Conservation (phyloP, 2,329 filamentous ascomycete species). For the Paecilomyces formosus region DNA sequence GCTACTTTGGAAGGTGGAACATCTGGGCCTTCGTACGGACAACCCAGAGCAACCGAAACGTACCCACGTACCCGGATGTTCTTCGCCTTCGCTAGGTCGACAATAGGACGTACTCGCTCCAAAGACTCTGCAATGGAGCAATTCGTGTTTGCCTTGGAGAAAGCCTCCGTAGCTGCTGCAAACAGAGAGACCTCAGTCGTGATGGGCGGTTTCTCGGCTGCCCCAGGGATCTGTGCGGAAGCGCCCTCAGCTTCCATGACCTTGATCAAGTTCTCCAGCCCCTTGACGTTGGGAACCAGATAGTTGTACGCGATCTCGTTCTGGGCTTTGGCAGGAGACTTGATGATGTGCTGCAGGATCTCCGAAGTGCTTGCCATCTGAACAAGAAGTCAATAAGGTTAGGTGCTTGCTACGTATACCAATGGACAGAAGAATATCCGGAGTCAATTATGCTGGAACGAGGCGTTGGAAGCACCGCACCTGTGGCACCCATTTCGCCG, state of each 20-base stretch:
- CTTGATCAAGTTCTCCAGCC: constrained; percentile 52
- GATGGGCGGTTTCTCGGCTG: constrained; percentile 22
- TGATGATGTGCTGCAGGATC: constrained; percentile 50
- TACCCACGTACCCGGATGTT: constrained; percentile 56
- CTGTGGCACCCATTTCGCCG: constrained; percentile 49
- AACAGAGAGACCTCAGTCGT: constrained; percentile 56
- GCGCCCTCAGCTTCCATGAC: constrained; percentile 38
- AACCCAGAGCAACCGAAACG: constrained; percentile 57
- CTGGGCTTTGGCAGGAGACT: constrained; percentile 42
- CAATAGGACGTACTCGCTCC: constrained; percentile 51
- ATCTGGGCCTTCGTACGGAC: constrained; percentile 59
- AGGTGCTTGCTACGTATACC: neutral
- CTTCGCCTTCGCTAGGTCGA: constrained; percentile 47
- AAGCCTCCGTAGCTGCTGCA: constrained; percentile 57
- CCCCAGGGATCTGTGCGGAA: constrained; percentile 20
- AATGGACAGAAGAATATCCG: neutral
- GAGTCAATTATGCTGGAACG: neutral
- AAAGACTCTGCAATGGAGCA: constrained; percentile 57
- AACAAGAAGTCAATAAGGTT: neutral
- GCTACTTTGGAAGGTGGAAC: constrained; percentile 54
- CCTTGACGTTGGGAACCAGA: constrained; percentile 57
- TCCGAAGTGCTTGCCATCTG: constrained; percentile 60
- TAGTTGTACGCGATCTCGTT: constrained; percentile 57
- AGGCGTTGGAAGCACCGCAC: constrained; percentile 18
- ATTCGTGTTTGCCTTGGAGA: constrained; percentile 60